Evolutionary conservation across 768 basidiomycete species (phyloP), one percentile per base, ranked within the genome.

Genomic region (Macrolepiota fuliginosa): DNA sequence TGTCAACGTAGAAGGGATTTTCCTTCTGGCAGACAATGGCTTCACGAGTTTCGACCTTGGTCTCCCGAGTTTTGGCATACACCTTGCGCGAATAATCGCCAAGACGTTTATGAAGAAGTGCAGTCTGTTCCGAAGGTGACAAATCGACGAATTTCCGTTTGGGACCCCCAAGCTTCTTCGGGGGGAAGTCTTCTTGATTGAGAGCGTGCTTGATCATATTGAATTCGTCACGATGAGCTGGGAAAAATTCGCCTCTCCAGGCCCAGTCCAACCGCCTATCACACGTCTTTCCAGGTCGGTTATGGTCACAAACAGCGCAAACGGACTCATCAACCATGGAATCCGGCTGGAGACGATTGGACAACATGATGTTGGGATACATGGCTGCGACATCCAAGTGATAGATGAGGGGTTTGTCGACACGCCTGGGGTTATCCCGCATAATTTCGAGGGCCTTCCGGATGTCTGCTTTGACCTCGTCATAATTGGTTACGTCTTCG

Each of bases 351-450:
- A 99, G 82, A 36, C 97, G 92, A 71, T 99, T 99, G 17, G 96
- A 98, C 80, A 99, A 89, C 97, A 99, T 99, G 85, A 99, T 98
- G 74, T 98, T 99, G 60, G 97, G 97, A 73, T 99, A 98, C 97
- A 99, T 99, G 64, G 97, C 97, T 2, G 97, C 97, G 64, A 99
- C 97, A 69, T 99, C 97, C 69, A 98, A 76, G 74, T 99, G 97
- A 75, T 99, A 99, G 70, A 99, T 98, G 64, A 98, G 86, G 0
- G 97, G 97, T 12, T 88, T 91, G 77, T 98, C 96, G 46, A 81
- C 79, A 13, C 96, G 92, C 57, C 87, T 83, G 0, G 97, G 96
- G 62, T 90, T 87, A 76, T 98, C 95, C 27, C 94, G 93, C 81
- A 98, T 90, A 65, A 87, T 71, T 70, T 96, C 94, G 29, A 99